Evolutionary conservation across 495 filamentous ascomycete genomes (phyloP), one percentile per base, ranked within the genome.

Genomic region (Penicillium turbatum): DNA sequence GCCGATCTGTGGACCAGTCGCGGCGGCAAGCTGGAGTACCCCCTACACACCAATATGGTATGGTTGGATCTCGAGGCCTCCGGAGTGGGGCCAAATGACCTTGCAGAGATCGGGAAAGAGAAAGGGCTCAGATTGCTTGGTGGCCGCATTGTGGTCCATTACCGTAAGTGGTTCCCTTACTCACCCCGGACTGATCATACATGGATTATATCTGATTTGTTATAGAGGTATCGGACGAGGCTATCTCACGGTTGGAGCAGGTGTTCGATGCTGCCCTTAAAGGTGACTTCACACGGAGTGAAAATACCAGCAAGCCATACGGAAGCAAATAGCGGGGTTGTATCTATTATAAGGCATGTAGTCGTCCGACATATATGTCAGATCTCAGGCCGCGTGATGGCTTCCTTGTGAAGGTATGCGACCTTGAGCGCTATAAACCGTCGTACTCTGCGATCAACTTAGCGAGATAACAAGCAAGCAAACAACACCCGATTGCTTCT

Each of bases 41-140:
- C 70, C 2, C 65, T 74, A 3, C 86, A 96, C 60, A 96, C 92
- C 36, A 96, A 97, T 68, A 96, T 96, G 87, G 83, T 95, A 13
- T 97, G 91, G 92, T 57, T 96, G 51, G 87, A 95, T 69, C 68
- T 96, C 27, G 82, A 85, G 21, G 60, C 60, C 2, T 72, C 71
- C 24, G 72, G 72, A 6, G 48, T 77, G 29, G 73, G 71, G 7
- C 63, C 66, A 13, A 74, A 75, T 50, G 75, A 78, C 31, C 55
- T 78, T 15, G 54, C 67, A 6, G 62, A 65, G 7, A 75, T 75
- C 41, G 72, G 69, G 17, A 47, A 71, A 17, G 56, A 71, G 32
- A 66, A 75, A 40, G 75, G 75, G 0, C 50, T 78, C 38, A 64
- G 60, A 55, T 53, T 78, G 38, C 27, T 66, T 9, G 75, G 75